phyloP scores from a whole-genome alignment of 306 rosid genomes.

The Alnus glutinosa region DNA sequence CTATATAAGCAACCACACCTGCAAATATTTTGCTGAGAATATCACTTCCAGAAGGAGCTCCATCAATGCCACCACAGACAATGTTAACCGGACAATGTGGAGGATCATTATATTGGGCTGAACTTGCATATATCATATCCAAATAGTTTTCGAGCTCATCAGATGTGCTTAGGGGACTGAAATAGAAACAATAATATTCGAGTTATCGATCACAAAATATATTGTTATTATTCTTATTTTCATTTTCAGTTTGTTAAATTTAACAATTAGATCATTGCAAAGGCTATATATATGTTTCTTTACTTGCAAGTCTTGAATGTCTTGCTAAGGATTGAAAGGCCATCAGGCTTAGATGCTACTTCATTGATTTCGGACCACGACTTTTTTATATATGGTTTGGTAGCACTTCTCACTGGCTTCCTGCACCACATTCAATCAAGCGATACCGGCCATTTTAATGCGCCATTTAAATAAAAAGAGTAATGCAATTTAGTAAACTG shows the following conservation, averaged over 20 bases:
- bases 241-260: not conserved
- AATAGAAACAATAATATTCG: not conserved
- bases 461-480: not conserved
- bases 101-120: conserved; percentile 68
- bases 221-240: not conserved
- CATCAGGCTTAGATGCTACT: conserved; percentile 43
- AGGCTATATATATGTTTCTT: not conserved
- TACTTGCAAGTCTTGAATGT: conserved; percentile 59
- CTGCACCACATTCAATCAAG: not conserved
- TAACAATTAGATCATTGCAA: too few relatives aligned
- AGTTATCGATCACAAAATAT: too few relatives aligned
- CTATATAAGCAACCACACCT: conserved; percentile 49
- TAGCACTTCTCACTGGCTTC: conserved; percentile 65
- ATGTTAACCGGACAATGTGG: conserved; percentile 54
- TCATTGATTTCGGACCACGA: conserved; percentile 69
- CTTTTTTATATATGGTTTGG: conserved; percentile 44
- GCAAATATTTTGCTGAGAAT: conserved; percentile 52
- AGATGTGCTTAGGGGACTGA: conserved; percentile 43
- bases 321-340: conserved; percentile 55
- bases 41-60: conserved; percentile 33
- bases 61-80: conserved; percentile 65
- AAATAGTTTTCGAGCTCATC: conserved; percentile 39
- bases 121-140: not conserved
- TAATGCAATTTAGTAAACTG: too few relatives aligned
- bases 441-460: not conserved